Base-by-base conservation (phyloP, 805 yeast genomes). In the Saturnispora serradocipensis region DNA sequence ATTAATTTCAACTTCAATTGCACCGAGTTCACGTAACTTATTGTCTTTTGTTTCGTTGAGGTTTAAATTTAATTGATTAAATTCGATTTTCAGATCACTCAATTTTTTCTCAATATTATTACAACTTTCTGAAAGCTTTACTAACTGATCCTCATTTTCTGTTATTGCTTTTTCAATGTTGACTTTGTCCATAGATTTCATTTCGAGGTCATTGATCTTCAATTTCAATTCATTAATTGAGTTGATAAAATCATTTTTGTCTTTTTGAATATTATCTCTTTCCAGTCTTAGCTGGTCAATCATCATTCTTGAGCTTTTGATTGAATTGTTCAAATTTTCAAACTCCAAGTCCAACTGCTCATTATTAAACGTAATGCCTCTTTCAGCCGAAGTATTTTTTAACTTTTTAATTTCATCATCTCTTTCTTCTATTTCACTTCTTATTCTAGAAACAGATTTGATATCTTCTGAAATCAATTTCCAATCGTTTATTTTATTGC, bases 151-250 rank as follows among this genome's bases (percentile, higher is more conserved):
- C 11, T 72, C 60, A 40, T 65, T 61, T 16, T 71, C 77, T 2
- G 59, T 58, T 6, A 80, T 67, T 3, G 71, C 59, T 24, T 60
- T 67, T 50, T 68, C 65, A 49, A 77, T 59, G 49, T 68, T 72
- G 20, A 67, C 67, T 35, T 73, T 69, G 52, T 81, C 84, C 45
- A 72, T 61, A 30, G 79, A 66, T 5, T 79, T 66, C 45, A 69
- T 71, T 58, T 82, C 86, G 51, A 80, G 61, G 43, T 75, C 72
- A 56, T 79, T 77, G 25, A 86, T 75, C 3, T 61, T 58, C 43
- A 84, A 62, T 57, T 72, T 71, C 49, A 74, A 72, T 57, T 82
- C 86, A 53, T 80, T 80, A 13, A 81, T 64, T 35, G 65, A 64
- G 34, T 68, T 72, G 53, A 82, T 84, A 22, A 81, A 56, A 13